Evolutionary conservation across 2,329 filamentous ascomycete genomes (phyloP).

Genomic region (Trichophyton equinum): DNA sequence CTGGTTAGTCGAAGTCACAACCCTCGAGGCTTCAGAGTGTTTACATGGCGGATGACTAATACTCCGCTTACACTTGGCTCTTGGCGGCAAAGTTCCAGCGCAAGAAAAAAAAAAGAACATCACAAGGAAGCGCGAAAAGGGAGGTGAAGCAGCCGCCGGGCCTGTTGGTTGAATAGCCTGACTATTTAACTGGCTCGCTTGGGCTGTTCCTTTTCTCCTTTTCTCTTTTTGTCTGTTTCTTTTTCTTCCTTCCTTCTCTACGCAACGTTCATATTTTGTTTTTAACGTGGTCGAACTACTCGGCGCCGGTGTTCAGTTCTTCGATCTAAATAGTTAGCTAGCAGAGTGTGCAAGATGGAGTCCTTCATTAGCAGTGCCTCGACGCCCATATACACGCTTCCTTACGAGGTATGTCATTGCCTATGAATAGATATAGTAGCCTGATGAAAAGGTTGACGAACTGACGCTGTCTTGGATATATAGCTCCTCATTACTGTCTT

Average conservation of each 20-base stretch:
- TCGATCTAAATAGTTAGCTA: neutral
- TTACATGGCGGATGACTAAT: neutral
- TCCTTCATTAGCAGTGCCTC: neutral
- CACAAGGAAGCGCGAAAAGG: neutral
- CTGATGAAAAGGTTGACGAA: neutral
- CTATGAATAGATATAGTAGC: neutral
- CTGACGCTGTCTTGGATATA: neutral
- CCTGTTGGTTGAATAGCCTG: neutral
- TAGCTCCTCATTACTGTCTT: constrained; percentile 1
- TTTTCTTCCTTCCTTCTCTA: neutral
- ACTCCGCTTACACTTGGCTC: neutral
- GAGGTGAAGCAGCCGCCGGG: neutral
- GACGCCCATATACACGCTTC: neutral
- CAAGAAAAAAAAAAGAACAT: neutral
- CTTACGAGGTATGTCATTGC: neutral
- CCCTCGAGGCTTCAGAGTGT: neutral
- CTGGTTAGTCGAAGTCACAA: too few species aligned
- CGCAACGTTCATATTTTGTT: neutral
- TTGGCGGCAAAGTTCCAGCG: neutral
- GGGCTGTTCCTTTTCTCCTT: neutral
- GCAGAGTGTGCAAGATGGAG: neutral
- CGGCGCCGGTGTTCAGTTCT: neutral
- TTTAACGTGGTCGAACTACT: neutral
- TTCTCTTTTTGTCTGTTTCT: neutral
- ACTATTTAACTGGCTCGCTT: too few species aligned